Evolutionary conservation across 1,284 basidiomycete genomes (phyloP), one percentile per base, ranked within the genome.

Genomic region (Rhodotorula sp.): DNA sequence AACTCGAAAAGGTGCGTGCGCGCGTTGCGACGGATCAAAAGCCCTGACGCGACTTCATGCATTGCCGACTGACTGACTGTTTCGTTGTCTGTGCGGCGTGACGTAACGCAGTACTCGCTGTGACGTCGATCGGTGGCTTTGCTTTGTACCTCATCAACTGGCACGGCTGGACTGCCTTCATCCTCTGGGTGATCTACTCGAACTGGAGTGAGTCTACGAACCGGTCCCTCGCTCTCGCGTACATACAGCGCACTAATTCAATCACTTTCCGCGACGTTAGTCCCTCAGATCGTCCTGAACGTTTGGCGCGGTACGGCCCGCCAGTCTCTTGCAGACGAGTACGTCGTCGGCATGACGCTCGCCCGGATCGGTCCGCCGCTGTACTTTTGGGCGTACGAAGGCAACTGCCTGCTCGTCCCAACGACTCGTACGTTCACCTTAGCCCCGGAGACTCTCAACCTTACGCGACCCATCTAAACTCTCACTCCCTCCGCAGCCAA

Each of bases 201-300:
- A 78, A 76, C 61, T 79, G 78, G 78, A 62, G 77, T 78, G 48
- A 67, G 77, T 67, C 37, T 3, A 10, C 14, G 37, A 42, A 42
- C 37, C 10, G 37, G 37, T 29, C 8, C 10, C 30, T 10, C 12
- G n/a, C 6, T 33, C n/a, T n/a, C n/a, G n/a, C n/a, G n/a, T n/a
- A n/a, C n/a, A 18, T 8, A 22, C 20, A 26, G 30, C 26, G 18
- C 6, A 37, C 56, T 62, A 33, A 61, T n/a, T 18, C 53, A 20
- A 24, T 24, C 10, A 22, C 18, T 18, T 24, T 29, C 63, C 51
- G 8, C 49, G 49, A n/a, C 22, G 4, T 12, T 72, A 73, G 76
- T 79, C 42, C 80, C 80, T 6, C 80, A 81, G 62, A 81, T 81
- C 68, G 56, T 76, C 15, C 68, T 75, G 51, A 81, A 80, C 56